Percentiles rank a stretch among this genome's conserved stretches.
These are phyloP conservation scores for Leishmania turanica DNA, from an alignment of 208 protist genomes.

Conservation along the genomic window DNA sequence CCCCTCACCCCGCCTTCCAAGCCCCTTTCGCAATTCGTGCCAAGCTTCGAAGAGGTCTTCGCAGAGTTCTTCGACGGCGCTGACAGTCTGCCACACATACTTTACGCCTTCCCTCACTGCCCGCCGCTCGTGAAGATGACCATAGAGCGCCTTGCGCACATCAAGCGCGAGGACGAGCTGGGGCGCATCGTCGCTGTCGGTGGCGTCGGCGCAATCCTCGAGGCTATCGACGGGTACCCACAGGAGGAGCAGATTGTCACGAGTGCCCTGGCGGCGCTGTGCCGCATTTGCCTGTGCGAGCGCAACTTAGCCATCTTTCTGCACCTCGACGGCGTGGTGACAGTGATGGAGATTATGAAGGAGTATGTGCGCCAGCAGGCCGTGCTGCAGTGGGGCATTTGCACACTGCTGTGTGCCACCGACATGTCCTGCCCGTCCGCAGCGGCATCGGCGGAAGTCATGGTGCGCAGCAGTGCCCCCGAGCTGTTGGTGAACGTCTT, in stretches of 20 bases:
- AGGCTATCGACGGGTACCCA: slow-evolving; percentile 80
- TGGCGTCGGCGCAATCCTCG: slow-evolving; percentile 75
- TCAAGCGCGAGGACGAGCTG: slow-evolving; percentile 34
- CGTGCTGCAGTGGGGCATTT: slow-evolving; percentile 77
- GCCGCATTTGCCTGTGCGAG: slow-evolving; percentile 65
- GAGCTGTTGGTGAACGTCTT: slow-evolving; percentile 61
- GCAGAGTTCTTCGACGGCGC: slow-evolving; percentile 73
- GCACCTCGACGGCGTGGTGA: slow-evolving; percentile 68
- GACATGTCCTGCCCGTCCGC: slow-evolving; percentile 31
- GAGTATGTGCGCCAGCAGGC: slow-evolving; percentile 64
- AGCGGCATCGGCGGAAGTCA: slow-evolving; percentile 36
- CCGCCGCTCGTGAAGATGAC: slow-evolving; percentile 52
- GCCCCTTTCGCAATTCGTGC: slow-evolving; percentile 41
- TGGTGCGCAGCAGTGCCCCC: slow-evolving; percentile 49
- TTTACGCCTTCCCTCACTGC: slow-evolving; percentile 73
- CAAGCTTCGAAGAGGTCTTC: slow-evolving; percentile 65
- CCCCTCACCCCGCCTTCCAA: slow-evolving; percentile 5
- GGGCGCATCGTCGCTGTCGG: slow-evolving; percentile 46
- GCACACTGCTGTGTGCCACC: slow-evolving; percentile 60
- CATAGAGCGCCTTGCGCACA: slow-evolving; percentile 46
- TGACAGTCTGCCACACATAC: slow-evolving; percentile 67
- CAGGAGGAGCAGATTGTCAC: slow-evolving; percentile 69
- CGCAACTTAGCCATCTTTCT: slow-evolving; percentile 62
- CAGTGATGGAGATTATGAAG: slow-evolving; percentile 84
- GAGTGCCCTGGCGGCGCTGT: slow-evolving; percentile 63